A percentile compares a stretch with the other conserved stretches of the same genome.
Conservation (phyloP, 352 stramenopile species). For the Globisporangium solare region DNA sequence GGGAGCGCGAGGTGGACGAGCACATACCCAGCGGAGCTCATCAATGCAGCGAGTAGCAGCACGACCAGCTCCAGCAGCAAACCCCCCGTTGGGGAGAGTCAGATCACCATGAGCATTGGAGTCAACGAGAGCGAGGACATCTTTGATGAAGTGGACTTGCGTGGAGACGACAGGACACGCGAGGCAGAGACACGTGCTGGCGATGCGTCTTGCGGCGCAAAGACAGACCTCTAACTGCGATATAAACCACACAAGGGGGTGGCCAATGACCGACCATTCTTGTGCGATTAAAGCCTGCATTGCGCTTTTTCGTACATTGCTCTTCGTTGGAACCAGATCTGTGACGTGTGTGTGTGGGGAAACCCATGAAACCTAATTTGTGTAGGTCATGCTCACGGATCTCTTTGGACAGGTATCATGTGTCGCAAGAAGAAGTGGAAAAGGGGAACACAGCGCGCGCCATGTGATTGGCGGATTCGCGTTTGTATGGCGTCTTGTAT, state of each 20-base stretch:
- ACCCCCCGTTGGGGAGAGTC: constrained; percentile 15
- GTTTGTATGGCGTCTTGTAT: constrained; percentile 50
- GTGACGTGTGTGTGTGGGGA: constrained; percentile 11
- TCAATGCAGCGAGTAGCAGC: neutral
- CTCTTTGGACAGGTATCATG: neutral
- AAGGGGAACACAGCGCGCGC: constrained; percentile 7
- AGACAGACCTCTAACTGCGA: neutral
- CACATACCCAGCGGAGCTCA: constrained; percentile 14
- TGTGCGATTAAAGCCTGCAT: neutral
- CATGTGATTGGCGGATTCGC: constrained; percentile 34
- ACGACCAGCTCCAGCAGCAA: neutral
- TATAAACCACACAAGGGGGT: neutral
- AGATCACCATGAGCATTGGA: constrained; percentile 28
- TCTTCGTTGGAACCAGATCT: constrained; percentile 12
- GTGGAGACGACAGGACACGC: neutral
- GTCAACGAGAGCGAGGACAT: constrained; percentile 56
- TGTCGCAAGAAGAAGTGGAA: neutral
- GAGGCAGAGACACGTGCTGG: neutral
- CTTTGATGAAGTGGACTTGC: constrained; percentile 31
- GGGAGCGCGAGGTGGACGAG: constrained; percentile 11
- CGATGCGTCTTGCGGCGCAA: neutral
- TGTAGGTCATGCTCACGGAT: neutral
- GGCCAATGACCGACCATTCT: no score
- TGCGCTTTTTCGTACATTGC: neutral
- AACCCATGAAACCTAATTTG: constrained; percentile 1